Percentiles rank a stretch among this genome's conserved stretches.
Evolutionary conservation across 2,329 filamentous ascomycete species (phyloP).

Genomic region (Fragosphaeria purpurea): DNA sequence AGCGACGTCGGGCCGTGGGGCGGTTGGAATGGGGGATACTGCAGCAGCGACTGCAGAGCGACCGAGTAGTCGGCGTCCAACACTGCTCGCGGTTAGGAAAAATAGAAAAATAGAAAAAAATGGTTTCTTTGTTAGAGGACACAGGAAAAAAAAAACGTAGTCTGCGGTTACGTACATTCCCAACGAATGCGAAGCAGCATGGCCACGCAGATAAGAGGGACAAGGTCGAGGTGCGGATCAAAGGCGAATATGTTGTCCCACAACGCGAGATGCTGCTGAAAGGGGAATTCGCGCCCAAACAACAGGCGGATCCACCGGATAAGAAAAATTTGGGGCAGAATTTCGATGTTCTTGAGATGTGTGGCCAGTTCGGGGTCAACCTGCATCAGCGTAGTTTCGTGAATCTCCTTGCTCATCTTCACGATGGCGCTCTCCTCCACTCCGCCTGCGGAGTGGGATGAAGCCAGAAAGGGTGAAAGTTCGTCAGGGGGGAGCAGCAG

Average conservation of each 20-base stretch:
- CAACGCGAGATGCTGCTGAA: slow-evolving; percentile 69
- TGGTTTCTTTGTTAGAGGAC: background rate
- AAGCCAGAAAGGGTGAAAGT: slow-evolving; percentile 7
- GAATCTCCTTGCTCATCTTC: slow-evolving; percentile 74
- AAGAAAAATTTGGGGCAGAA: slow-evolving; percentile 92
- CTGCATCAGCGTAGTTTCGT: slow-evolving; percentile 65
- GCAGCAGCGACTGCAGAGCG: slow-evolving; percentile 70
- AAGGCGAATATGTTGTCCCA: slow-evolving; percentile 91
- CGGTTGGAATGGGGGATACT: slow-evolving; percentile 61
- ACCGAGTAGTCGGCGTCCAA: slow-evolving; percentile 80
- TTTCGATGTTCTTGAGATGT: slow-evolving; percentile 73
- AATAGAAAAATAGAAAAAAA: background rate
- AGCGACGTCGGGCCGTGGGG: slow-evolving; percentile 65
- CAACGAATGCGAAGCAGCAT: slow-evolving; percentile 91
- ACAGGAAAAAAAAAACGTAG: background rate
- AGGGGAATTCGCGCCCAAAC: slow-evolving; percentile 87
- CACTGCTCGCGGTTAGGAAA: slow-evolving; percentile 37
- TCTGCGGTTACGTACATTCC: slow-evolving; percentile 51
- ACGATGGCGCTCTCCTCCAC: slow-evolving; percentile 58
- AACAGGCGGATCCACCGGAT: slow-evolving; percentile 92
- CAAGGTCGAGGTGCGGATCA: slow-evolving; percentile 66
- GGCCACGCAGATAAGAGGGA: slow-evolving; percentile 84
- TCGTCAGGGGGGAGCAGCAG: background rate
- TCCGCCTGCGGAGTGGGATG: slow-evolving; percentile 12
- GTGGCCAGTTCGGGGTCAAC: slow-evolving; percentile 34